phyloP scores from a whole-genome alignment of 2,329 filamentous ascomycete species.

The Aspergillus fumigatiaffinis region DNA sequence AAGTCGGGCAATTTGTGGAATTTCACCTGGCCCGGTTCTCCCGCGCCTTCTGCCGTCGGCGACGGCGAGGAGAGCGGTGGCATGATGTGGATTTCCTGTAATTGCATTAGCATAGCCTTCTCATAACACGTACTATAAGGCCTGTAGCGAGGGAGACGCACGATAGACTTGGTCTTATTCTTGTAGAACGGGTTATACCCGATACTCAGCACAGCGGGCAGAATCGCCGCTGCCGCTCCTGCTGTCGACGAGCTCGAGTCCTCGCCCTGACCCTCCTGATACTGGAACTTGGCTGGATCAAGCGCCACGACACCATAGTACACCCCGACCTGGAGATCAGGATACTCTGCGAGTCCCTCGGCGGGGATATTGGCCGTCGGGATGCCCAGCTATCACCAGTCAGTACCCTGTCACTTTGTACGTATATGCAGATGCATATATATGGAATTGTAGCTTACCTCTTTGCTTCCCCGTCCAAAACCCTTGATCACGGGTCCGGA shows the following conservation, averaged over 20 bases:
- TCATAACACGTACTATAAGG: background rate
- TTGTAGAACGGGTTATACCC: constrained; percentile 98
- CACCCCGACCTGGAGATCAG: constrained; percentile 68
- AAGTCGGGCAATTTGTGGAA: constrained; percentile 63
- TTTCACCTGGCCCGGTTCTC: constrained; percentile 19
- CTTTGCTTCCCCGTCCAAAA: constrained; percentile 89
- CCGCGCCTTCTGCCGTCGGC: constrained; percentile 23
- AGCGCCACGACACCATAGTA: constrained; percentile 92
- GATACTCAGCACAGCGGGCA: constrained; percentile 88
- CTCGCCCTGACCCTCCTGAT: constrained; percentile 8
- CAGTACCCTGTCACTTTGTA: background rate
- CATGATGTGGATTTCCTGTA: constrained; percentile 77
- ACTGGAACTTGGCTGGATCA: constrained; percentile 39
- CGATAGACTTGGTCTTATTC: constrained; percentile 76
- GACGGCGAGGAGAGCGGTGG: constrained; percentile 58
- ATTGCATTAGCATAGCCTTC: background rate
- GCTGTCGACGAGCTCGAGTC: constrained; percentile 5
- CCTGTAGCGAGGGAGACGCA: constrained; percentile 25
- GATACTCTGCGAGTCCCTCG: constrained; percentile 59
- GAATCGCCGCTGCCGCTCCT: constrained; percentile 44
- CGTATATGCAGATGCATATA: too few relatives aligned
- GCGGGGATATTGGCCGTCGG: constrained; percentile 86
- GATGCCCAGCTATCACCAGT: constrained; percentile 72
- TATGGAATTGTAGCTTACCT: too few relatives aligned
- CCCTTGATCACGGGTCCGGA: constrained; percentile 86